phyloP scores from a whole-genome alignment of 2,329 filamentous ascomycete species.

The Fusarium sp. region DNA sequence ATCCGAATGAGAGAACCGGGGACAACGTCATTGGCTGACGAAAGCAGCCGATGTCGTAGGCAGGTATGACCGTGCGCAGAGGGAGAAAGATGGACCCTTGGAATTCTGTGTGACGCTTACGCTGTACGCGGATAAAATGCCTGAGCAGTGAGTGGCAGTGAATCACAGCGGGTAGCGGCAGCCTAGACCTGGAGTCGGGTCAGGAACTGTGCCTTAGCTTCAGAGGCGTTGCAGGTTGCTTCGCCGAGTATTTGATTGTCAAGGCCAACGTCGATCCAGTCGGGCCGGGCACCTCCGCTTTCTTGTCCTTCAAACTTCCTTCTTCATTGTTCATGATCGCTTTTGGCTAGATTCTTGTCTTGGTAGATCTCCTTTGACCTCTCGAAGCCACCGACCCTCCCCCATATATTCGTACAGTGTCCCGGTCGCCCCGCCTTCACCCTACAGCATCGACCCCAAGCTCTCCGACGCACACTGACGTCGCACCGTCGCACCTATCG shows the following conservation, averaged over 20 bases:
- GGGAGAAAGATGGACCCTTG: conserved; percentile 27
- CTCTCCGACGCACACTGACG: conserved; percentile 41
- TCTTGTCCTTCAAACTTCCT: conserved; percentile 19
- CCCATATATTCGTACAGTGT: not conserved
- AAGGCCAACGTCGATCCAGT: conserved; percentile 6
- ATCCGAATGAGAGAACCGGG: conserved; percentile 21
- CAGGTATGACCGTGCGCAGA: conserved; percentile 21
- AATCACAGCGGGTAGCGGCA: not conserved
- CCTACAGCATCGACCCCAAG: conserved; percentile 23
- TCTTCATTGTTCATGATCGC: conserved; percentile 20
- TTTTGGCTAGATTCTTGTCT: conserved; percentile 3
- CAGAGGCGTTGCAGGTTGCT: conserved; percentile 26
- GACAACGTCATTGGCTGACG: conserved; percentile 46
- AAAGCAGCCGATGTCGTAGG: conserved; percentile 28
- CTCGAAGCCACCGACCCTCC: not conserved
- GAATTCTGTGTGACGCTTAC: conserved; percentile 14
- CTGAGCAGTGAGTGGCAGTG: not conserved
- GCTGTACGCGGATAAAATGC: conserved; percentile 5
- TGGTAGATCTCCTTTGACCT: conserved; percentile 4
- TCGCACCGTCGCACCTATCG: conserved; percentile 42
- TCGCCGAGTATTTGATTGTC: conserved; percentile 24
- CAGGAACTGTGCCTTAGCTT: conserved; percentile 7
- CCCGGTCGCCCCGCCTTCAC: conserved; percentile 3
- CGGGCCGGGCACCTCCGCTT: conserved; percentile 28
- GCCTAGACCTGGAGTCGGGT: not conserved